Base-by-base conservation (phyloP, 129 eudicot species). In the Lonicera japonica region DNA sequence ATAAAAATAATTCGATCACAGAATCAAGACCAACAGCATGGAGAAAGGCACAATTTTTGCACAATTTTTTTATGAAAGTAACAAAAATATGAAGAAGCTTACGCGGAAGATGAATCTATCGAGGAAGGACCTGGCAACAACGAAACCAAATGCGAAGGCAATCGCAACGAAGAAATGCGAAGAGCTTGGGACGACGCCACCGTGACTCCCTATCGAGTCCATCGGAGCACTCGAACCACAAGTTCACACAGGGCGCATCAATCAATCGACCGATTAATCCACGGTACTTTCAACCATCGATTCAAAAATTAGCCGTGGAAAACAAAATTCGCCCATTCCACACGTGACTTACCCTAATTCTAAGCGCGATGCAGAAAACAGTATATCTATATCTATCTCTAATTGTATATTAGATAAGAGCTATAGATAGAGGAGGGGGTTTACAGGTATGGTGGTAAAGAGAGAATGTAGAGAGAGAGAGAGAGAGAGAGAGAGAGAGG, bases 41-140 rank as follows among this genome's bases (percentile, higher is more conserved):
- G 36, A 29, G 36, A 29, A 29, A 29, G 36, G n/a, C n/a, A n/a
- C n/a, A n/a, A n/a, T n/a, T n/a, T n/a, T n/a, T n/a, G n/a, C n/a
- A n/a, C n/a, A n/a, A n/a, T n/a, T n/a, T n/a, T n/a, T n/a, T n/a
- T n/a, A n/a, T n/a, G n/a, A n/a, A n/a, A n/a, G n/a, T n/a, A n/a
- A 14, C 5, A 17, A 50, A 17, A 50, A 50, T 16, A 14, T 4
- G 3, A 50, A 50, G 52, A 73, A 66, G 61, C 96, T 82, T 85
- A 89, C 96, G 38, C 75, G 95, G 68, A 63, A 85, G n/a, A 89
- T 54, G 69, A 69, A 85, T 68, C 75, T 80, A 65, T 89, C 95
- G 46, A 89, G 89, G 70, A 89, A 58, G 62, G 85, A 77, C 63
- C 96, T 85, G 65, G 83, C 88, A 54, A 60, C 78, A 50, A 75